phyloP scores from a whole-genome alignment of 2,329 filamentous ascomycete genomes.

The Aureobasidium sp. region DNA sequence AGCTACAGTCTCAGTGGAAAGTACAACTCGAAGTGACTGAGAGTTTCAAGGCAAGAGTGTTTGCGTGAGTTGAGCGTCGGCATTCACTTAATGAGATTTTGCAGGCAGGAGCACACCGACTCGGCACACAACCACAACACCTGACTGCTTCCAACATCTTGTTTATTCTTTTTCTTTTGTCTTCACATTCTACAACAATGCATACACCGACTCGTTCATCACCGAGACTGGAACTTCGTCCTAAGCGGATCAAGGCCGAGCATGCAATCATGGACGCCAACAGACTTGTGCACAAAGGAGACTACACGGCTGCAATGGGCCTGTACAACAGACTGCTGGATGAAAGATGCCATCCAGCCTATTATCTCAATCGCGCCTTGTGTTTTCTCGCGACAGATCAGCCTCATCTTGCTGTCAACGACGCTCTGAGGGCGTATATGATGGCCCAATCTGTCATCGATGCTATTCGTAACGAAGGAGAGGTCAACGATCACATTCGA shows the following conservation, averaged over 20 bases:
- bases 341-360: slow-evolving; percentile 14
- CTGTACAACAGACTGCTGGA: background rate
- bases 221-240: background rate
- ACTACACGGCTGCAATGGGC: background rate
- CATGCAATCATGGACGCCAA: background rate
- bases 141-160: background rate
- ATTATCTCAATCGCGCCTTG: slow-evolving; percentile 22
- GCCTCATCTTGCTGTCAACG: slow-evolving; percentile 19
- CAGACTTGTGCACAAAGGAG: background rate
- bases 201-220: background rate
- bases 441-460: background rate
- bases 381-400: slow-evolving; percentile 18
- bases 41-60: background rate
- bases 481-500: background rate
- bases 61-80: background rate
- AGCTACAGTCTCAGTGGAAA: background rate
- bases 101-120: background rate
- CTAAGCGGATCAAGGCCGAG: background rate
- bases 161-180: background rate
- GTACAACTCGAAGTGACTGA: background rate
- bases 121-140: background rate
- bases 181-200: background rate
- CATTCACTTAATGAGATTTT: background rate
- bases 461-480: background rate
- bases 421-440: slow-evolving; percentile 20